Evolutionary conservation across 208 protist species (phyloP).

Genomic region (Leishmania lainsoni): DNA sequence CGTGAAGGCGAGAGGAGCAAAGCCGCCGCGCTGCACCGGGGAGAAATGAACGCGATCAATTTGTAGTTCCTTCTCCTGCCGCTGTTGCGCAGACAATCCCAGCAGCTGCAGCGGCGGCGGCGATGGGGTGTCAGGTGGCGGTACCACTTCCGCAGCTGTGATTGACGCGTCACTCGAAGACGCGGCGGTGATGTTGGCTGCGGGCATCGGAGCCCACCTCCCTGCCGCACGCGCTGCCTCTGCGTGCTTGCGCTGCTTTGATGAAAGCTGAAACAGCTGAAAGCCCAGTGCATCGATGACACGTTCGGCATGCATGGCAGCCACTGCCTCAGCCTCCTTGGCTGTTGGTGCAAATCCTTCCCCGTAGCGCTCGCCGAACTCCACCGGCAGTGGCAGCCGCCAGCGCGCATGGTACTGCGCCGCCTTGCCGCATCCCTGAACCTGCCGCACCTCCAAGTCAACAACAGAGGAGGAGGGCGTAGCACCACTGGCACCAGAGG

Average conservation of each 20-base stretch:
- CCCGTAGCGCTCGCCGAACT: slow-evolving; percentile 72
- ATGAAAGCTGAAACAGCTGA: slow-evolving; percentile 77
- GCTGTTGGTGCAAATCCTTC: slow-evolving; percentile 73
- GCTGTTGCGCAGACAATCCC: slow-evolving; percentile 15
- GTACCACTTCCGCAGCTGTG: slow-evolving; percentile 21
- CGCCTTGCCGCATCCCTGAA: slow-evolving; percentile 35
- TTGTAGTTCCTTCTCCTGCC: slow-evolving; percentile 43
- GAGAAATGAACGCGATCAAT: slow-evolving; percentile 59
- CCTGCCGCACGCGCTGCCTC: slow-evolving; percentile 64
- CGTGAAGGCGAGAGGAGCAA: slow-evolving; percentile 55
- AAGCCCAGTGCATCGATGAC: slow-evolving; percentile 82
- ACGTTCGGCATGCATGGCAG: slow-evolving; percentile 87
- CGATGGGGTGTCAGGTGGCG: slow-evolving; percentile 38
- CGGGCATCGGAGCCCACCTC: slow-evolving; percentile 55
- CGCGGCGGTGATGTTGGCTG: slow-evolving; percentile 14
- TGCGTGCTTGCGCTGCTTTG: slow-evolving; percentile 81
- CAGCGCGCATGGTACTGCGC: slow-evolving; percentile 67
- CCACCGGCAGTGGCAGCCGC: slow-evolving; percentile 63
- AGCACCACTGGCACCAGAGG: background rate
- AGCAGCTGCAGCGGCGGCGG: slow-evolving; percentile 41
- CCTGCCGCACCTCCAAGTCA: slow-evolving; percentile 52
- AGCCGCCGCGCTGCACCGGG: slow-evolving; percentile 42
- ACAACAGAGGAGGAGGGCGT: background rate
- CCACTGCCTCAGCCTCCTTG: slow-evolving; percentile 79
- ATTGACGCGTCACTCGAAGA: slow-evolving; percentile 6